Evolutionary conservation across 164 flowering plant genomes (phyloP).

Genomic region (Tetrastigma voinierianum): DNA sequence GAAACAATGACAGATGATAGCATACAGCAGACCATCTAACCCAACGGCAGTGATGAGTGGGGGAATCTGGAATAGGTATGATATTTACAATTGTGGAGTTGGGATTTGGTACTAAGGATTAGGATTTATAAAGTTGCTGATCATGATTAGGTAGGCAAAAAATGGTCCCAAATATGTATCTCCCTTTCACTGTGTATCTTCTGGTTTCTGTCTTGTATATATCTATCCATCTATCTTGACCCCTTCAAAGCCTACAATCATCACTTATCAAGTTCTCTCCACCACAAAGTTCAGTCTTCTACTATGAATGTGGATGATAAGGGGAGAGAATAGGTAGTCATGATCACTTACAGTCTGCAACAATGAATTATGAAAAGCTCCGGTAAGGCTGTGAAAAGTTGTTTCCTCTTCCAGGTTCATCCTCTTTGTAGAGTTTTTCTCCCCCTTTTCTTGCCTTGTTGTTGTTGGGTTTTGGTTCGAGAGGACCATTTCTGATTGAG

Average conservation of each 20-base stretch:
- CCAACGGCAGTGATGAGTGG: neutral
- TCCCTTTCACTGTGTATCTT: neutral
- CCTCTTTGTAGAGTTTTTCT: neutral
- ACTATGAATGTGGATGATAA: neutral
- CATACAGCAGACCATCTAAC: neutral
- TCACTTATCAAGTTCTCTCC: neutral
- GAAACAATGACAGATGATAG: neutral
- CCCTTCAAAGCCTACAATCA: neutral
- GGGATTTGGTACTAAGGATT: conserved; percentile 6
- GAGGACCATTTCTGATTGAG: conserved; percentile 20
- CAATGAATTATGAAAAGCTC: neutral
- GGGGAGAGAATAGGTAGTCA: neutral
- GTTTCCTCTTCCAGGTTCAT: neutral
- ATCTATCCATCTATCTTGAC: neutral
- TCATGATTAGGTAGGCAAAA: conserved; percentile 15
- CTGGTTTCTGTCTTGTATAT: neutral
- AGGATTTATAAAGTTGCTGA: conserved; percentile 8
- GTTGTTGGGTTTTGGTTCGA: neutral
- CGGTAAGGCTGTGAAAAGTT: conserved; percentile 5
- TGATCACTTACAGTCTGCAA: neutral
- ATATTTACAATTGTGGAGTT: neutral
- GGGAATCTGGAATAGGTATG: neutral
- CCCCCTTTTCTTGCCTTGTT: neutral
- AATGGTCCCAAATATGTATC: neutral
- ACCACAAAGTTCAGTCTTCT: too few species aligned